Conservation (phyloP, 2,329 filamentous ascomycete species). For the Dothistroma pini region DNA sequence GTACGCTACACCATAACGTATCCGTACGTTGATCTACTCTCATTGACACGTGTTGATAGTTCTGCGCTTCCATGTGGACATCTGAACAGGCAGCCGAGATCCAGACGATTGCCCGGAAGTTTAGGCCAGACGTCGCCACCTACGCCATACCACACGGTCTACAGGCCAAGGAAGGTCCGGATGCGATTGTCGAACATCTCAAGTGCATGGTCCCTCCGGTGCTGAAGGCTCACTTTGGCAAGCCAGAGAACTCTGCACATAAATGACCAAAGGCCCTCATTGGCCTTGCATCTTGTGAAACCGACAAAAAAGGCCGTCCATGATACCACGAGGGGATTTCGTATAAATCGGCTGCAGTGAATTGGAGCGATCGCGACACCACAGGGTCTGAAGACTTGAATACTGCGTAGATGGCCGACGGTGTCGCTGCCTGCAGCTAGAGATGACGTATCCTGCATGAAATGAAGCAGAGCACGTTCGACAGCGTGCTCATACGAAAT, state of each 20-base stretch:
- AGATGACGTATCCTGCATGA: too few relatives aligned
- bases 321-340: too few relatives aligned
- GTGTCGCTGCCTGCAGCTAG: too few relatives aligned
- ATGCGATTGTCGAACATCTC: conserved; percentile 54
- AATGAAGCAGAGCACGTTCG: too few relatives aligned
- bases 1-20: conserved; percentile 1
- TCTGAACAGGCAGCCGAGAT: conserved; percentile 48
- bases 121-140: conserved; percentile 48
- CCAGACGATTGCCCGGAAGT: conserved; percentile 43
- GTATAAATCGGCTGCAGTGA: too few relatives aligned
- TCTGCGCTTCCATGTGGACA: conserved; percentile 60
- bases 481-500: too few relatives aligned
- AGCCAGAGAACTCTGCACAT: neutral
- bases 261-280: neutral
- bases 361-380: too few relatives aligned
- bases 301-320: too few relatives aligned
- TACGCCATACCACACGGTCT: conserved; percentile 54
- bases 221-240: conserved; percentile 15
- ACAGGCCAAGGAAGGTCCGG: conserved; percentile 52
- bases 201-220: conserved; percentile 23
- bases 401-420: too few relatives aligned
- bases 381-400: too few relatives aligned
- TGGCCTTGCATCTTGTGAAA: too few relatives aligned
- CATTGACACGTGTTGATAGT: conserved; percentile 39
- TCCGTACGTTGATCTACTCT: neutral